A percentile compares a stretch with the other conserved stretches of the same genome.
These are phyloP conservation scores for Mycena olivaceomarginata DNA, from an alignment of 768 basidiomycete species.

Conservation along the genomic window DNA sequence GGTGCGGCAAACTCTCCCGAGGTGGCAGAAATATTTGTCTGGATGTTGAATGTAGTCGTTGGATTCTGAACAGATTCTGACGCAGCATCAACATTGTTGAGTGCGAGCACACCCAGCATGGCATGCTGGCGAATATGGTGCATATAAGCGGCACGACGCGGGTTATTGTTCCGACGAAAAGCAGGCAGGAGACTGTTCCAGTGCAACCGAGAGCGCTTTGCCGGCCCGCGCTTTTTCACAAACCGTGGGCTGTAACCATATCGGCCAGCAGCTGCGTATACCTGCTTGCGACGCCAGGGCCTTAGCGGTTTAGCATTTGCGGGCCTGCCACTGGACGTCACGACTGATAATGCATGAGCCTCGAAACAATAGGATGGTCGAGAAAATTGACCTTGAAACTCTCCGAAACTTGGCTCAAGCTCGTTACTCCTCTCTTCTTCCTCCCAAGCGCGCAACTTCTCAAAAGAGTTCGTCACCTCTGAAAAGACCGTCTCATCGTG, in stretches of 20 bases:
- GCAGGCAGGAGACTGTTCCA: background rate
- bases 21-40: no score
- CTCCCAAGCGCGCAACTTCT: background rate
- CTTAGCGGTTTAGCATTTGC: background rate
- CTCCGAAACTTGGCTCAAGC: background rate
- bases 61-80: background rate
- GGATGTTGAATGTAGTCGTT: no score
- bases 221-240: constrained; percentile 9
- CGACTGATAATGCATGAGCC: background rate
- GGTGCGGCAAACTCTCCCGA: background rate
- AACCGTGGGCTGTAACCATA: constrained; percentile 19
- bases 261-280: background rate
- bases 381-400: background rate
- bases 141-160: background rate
- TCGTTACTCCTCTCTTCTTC: background rate
- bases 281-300: constrained; percentile 4
- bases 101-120: background rate
- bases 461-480: background rate
- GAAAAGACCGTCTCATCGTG: background rate
- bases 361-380: background rate
- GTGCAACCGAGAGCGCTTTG: background rate
- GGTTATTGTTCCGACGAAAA: background rate
- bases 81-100: background rate
- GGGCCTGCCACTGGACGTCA: background rate
- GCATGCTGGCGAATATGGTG: background rate